Percentiles rank a stretch among this genome's conserved stretches.
These are phyloP conservation scores for Akanthomyces muscarius DNA, from an alignment of 2,329 filamentous ascomycete genomes.

Conservation along the genomic window DNA sequence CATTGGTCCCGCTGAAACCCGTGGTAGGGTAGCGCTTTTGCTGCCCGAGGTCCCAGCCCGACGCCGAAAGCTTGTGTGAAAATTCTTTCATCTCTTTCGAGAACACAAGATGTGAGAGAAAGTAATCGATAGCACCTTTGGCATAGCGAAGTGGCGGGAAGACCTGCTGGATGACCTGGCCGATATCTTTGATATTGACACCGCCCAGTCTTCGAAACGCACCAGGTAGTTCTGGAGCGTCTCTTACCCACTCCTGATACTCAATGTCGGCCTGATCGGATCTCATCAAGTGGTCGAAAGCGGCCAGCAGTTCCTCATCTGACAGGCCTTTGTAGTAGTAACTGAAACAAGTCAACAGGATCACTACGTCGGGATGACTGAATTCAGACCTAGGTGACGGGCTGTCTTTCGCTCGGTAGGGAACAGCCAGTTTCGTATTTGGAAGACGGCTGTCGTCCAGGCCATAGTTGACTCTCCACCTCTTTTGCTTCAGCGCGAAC, in stretches of 20 bases:
- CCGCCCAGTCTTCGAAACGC: conserved; percentile 41
- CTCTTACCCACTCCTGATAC: conserved; percentile 47
- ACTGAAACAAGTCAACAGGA: conserved; percentile 51
- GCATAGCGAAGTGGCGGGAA: conserved; percentile 51
- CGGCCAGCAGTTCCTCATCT: conserved; percentile 44
- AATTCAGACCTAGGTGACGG: conserved; percentile 56
- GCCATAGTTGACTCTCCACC: conserved; percentile 64
- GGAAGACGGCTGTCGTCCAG: conserved; percentile 40
- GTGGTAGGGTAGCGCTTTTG: conserved; percentile 47
- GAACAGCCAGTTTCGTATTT: conserved; percentile 49
- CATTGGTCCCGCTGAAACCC: conserved; percentile 69
- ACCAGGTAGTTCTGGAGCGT: conserved; percentile 29
- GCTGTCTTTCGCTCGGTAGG: conserved; percentile 56
- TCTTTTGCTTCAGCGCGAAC: no score
- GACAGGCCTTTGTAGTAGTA: conserved; percentile 56
- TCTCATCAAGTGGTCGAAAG: conserved; percentile 33
- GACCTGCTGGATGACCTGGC: conserved; percentile 43
- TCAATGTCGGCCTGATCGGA: conserved; percentile 49
- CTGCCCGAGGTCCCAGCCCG: conserved; percentile 61
- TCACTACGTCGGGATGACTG: conserved; percentile 57
- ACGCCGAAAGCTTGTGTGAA: conserved; percentile 57
- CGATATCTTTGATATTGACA: conserved; percentile 56
- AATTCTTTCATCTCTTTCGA: conserved; percentile 61
- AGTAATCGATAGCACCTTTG: conserved; percentile 60
- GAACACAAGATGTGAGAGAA: conserved; percentile 55